Evolutionary conservation across 2,329 filamentous ascomycete genomes (phyloP), one percentile per base, ranked within the genome.

Genomic region (Graphilbum fragrans): DNA sequence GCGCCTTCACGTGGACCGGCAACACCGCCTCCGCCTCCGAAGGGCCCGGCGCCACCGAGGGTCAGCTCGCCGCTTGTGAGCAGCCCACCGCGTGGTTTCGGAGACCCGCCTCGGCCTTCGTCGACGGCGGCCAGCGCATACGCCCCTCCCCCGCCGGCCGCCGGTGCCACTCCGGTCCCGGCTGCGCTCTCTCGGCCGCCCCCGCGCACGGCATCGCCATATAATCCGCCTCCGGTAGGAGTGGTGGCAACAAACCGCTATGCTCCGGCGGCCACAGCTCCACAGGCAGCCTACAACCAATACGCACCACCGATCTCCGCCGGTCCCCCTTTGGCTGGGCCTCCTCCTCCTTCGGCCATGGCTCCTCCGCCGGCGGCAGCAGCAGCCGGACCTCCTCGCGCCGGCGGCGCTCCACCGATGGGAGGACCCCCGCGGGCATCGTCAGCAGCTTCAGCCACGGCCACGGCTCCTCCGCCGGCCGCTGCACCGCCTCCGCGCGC

Each of bases 1-100:
- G 58, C 62, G 3, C 37, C 25, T 43, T 70, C 72, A 44, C 76
- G 72, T 48, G 70, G 74, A 51, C 72, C 76, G 33, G 71, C 80
- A 23, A 81, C 83, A 36, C 84, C 86, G 39, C 77, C 85, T 23
- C 83, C 83, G 8, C 85, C 86, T 32, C 87, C 90, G 5, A 94
- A 93, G 65, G 86, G 80, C 38, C 70, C 77, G 25, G 76, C 77
- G 31, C 74, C 74, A 37, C 74, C 80, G 37, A 76, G 83, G 43
- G 68, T 92, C 45, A 80, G 74, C 45, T 93, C 87, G 27, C 86
- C 87, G 23, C 64, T 80, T 14, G 64, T 70, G 38, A 74, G 70
- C 9, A 72, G 70, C 41, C 69, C 73, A 29, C 69, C 68, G 11
- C 32, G 6, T 6, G 14, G 8, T 6, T 18, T 4, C 32, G 9